Percentiles rank a stretch among this genome's conserved stretches.
These are phyloP conservation scores for Exophiala spinifera DNA, from an alignment of 2,329 filamentous ascomycete species.

Conservation along the genomic window DNA sequence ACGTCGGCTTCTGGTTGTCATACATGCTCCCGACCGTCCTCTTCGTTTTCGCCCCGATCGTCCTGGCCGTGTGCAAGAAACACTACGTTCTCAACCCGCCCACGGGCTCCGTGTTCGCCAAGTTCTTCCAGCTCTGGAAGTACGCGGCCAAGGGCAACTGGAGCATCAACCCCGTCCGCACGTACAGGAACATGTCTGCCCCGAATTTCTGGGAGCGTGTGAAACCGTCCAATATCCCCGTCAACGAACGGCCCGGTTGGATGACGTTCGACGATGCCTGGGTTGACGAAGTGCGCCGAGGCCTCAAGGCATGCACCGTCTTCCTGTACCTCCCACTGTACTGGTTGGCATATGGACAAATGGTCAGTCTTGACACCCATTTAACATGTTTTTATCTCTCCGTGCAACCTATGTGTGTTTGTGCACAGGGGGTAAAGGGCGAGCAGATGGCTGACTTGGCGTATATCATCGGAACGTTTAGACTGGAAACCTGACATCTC, in stretches of 20 bases:
- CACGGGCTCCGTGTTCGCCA: slow-evolving; percentile 68
- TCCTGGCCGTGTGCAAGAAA: slow-evolving; percentile 59
- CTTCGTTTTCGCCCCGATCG: slow-evolving; percentile 60
- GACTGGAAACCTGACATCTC: slow-evolving; percentile 53
- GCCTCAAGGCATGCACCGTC: slow-evolving; percentile 66
- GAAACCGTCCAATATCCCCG: slow-evolving; percentile 65
- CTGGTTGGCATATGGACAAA: slow-evolving; percentile 58
- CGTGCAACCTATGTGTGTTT: no score
- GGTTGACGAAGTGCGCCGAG: slow-evolving; percentile 74
- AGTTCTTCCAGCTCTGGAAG: slow-evolving; percentile 60
- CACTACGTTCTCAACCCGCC: slow-evolving; percentile 64
- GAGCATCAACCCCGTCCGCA: slow-evolving; percentile 59
- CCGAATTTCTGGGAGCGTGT: slow-evolving; percentile 65
- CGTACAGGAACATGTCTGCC: slow-evolving; percentile 55
- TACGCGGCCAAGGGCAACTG: slow-evolving; percentile 63
- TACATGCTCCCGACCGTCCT: slow-evolving; percentile 65
- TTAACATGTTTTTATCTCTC: no score
- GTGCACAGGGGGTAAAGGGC: no score
- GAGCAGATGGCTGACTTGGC: not conserved
- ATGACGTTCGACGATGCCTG: slow-evolving; percentile 82
- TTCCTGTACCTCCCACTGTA: slow-evolving; percentile 60
- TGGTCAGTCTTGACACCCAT: slow-evolving; percentile 32
- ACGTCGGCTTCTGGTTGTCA: slow-evolving; percentile 71
- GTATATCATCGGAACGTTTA: not conserved
- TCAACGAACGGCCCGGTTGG: slow-evolving; percentile 60